Percentiles rank a stretch among this genome's conserved stretches.
Evolutionary conservation across 441 rosid species (phyloP).

Genomic region (Kokia cookei): DNA sequence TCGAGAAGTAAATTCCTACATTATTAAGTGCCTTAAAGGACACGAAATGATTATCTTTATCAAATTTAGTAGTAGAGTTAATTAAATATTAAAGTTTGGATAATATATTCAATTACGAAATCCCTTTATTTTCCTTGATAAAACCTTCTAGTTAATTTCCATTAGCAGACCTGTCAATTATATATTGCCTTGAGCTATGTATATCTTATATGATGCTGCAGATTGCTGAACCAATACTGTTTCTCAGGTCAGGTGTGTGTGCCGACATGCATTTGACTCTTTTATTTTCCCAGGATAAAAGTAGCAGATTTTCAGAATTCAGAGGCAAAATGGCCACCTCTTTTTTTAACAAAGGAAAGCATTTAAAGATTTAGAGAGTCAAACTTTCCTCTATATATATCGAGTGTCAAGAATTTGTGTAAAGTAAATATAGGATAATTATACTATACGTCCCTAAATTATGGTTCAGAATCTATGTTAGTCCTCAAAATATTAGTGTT

Average conservation of each 20-base stretch:
- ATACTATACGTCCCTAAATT: not conserved
- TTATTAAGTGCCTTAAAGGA: not conserved
- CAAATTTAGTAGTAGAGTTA: not conserved
- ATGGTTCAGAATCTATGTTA: too few species aligned
- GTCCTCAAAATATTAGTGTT: too few species aligned
- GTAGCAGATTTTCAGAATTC: not conserved
- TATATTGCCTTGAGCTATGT: not conserved
- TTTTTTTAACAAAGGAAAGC: conserved; percentile 4
- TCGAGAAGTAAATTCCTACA: not conserved
- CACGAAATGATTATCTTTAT: not conserved
- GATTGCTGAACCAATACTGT: not conserved
- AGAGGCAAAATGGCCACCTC: not conserved
- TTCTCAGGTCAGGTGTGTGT: conserved; percentile 9
- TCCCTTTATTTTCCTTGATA: not conserved
- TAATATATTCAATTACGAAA: not conserved
- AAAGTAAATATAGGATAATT: not conserved
- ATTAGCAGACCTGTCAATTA: too few species aligned
- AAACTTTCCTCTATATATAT: not conserved
- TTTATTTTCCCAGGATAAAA: not conserved
- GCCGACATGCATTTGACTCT: conserved; percentile 10
- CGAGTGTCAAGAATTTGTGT: not conserved
- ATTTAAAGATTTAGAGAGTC: conserved; percentile 4
- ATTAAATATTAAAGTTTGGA: not conserved
- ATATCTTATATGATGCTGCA: not conserved
- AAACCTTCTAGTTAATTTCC: not conserved